phyloP scores from a whole-genome alignment of 805 yeast species.

The Grigorovia humatica region DNA sequence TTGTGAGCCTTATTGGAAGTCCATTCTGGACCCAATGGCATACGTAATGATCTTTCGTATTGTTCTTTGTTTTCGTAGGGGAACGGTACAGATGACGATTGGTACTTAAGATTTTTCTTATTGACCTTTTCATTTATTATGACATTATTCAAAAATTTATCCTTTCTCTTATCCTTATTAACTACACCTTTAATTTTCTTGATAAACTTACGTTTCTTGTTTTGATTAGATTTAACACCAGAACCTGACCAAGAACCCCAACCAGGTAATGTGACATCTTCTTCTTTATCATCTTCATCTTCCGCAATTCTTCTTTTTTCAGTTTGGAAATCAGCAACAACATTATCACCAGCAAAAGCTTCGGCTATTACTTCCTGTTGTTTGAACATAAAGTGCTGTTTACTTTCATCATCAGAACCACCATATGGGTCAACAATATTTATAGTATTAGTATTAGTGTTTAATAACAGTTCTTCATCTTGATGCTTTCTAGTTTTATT shows the following conservation, averaged over 20 bases:
- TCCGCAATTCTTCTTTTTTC: conserved; percentile 59
- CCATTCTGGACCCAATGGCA: conserved; percentile 99
- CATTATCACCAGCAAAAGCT: conserved; percentile 98
- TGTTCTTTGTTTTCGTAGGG: conserved; percentile 91
- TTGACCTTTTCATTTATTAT: conserved; percentile 81
- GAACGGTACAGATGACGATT: conserved; percentile 84
- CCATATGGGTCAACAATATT: conserved; percentile 40
- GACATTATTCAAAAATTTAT: conserved; percentile 65
- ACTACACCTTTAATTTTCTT: conserved; percentile 72
- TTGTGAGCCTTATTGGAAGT: conserved; percentile 80
- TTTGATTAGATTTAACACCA: conserved; percentile 32
- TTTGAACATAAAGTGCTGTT: conserved; percentile 44
- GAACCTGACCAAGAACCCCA: conserved; percentile 98
- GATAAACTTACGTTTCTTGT: conserved; percentile 50
- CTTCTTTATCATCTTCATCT: conserved; percentile 81
- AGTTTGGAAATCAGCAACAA: conserved; percentile 60
- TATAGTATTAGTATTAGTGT: conserved; percentile 40
- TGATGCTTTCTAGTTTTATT: conserved; percentile 27
- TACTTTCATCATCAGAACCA: conserved; percentile 37
- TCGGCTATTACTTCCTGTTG: conserved; percentile 76
- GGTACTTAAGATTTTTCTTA: conserved; percentile 78
- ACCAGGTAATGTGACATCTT: conserved; percentile 83
- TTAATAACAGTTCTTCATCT: conserved; percentile 31
- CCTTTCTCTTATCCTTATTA: conserved; percentile 61
- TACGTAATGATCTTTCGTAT: conserved; percentile 83